A percentile compares a stretch with the other conserved stretches of the same genome.
These are phyloP conservation scores for Pestalotiopsis sp. DNA, from an alignment of 2,329 filamentous ascomycete genomes.

Conservation along the genomic window DNA sequence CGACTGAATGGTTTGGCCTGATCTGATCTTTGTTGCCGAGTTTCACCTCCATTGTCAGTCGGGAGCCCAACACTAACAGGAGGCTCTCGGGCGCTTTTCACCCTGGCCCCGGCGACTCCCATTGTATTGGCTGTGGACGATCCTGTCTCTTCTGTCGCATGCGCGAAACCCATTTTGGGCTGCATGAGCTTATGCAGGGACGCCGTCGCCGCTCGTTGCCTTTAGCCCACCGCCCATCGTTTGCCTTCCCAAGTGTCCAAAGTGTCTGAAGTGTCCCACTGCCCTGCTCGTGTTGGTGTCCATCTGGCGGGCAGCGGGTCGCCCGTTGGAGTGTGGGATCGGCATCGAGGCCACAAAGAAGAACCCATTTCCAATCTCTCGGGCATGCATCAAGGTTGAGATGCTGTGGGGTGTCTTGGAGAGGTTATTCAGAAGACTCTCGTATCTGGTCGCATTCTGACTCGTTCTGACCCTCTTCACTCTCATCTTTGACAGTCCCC, in stretches of 20 bases:
- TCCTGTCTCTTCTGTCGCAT: slow-evolving; percentile 10
- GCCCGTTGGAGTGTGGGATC: not conserved
- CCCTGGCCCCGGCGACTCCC: not conserved
- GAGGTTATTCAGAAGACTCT: not conserved
- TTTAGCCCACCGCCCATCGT: not conserved
- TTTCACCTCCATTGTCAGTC: not conserved
- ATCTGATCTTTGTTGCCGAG: not conserved
- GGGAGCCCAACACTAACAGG: not conserved
- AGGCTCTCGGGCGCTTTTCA: not conserved
- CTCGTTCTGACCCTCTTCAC: not conserved
- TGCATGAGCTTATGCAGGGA: not conserved
- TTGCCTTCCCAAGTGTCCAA: not conserved
- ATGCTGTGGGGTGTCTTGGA: not conserved
- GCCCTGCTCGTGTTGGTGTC: not conserved
- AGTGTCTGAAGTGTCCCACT: not conserved
- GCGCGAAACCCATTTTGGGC: not conserved
- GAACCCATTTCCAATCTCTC: not conserved
- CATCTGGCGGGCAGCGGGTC: not conserved
- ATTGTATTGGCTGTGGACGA: slow-evolving; percentile 11
- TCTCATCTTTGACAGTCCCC: not conserved
- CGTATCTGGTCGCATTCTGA: not conserved
- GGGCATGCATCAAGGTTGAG: not conserved
- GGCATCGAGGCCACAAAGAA: not conserved
- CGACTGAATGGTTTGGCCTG: slow-evolving; percentile 7
- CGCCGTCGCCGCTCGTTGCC: not conserved